Percentiles rank a stretch among this genome's conserved stretches.
Evolutionary conservation across 73 alveolate genomes (phyloP).

Genomic region (Tetrahymena borealis): DNA sequence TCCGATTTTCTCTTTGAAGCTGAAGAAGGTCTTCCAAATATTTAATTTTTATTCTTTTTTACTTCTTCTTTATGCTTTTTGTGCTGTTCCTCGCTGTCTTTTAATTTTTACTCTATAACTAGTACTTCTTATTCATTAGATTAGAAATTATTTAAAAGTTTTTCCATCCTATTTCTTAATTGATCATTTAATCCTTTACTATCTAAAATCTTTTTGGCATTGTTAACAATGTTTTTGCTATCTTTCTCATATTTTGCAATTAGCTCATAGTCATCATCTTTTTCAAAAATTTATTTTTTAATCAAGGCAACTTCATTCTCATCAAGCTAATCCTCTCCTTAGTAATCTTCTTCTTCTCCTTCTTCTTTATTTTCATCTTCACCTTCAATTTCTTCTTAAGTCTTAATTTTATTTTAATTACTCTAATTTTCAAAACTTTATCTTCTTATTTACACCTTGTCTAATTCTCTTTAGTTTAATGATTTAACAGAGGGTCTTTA

Average conservation of each 20-base stretch:
- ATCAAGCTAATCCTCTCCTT: background rate
- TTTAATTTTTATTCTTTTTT: background rate
- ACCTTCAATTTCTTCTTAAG: background rate
- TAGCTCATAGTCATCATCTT: background rate
- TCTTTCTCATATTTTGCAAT: background rate
- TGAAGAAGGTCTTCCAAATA: background rate
- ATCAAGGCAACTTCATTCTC: background rate
- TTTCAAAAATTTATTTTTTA: background rate
- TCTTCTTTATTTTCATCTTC: background rate
- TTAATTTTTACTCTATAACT: background rate
- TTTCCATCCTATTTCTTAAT: background rate
- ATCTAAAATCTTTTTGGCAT: background rate
- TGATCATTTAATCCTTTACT: background rate
- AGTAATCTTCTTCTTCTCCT: background rate
- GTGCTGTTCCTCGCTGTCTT: background rate
- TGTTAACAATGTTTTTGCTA: background rate
- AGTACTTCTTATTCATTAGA: background rate
- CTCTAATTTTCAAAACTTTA: background rate
- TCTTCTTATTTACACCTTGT: no score
- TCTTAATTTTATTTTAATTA: background rate
- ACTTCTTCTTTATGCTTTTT: background rate
- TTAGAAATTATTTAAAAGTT: background rate
- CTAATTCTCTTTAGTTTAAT: no score
- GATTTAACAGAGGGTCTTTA: no score
- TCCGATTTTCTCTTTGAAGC: background rate